Evolutionary conservation across 352 stramenopile species (phyloP).

Genomic region (Phytophthora citrophthora): DNA sequence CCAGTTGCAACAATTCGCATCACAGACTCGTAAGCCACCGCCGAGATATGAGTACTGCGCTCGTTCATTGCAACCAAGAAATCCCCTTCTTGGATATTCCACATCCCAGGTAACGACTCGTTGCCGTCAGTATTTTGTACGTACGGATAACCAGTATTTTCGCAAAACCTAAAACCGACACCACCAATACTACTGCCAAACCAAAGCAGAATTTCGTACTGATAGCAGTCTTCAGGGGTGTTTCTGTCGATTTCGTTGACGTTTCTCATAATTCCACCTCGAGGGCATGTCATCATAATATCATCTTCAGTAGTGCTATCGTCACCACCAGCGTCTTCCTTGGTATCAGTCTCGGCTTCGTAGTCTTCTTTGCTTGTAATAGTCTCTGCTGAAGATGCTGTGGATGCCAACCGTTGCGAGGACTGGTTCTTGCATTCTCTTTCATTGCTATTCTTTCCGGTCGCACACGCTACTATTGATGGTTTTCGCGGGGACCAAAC

Average conservation of each 20-base stretch:
- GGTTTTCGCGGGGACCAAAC: neutral
- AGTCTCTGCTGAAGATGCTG: conserved; percentile 28
- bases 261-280: neutral
- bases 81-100: conserved; percentile 59
- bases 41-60: conserved; percentile 37
- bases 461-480: neutral
- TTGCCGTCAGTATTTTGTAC: conserved; percentile 53
- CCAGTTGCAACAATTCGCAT: conserved; percentile 54
- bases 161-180: conserved; percentile 45
- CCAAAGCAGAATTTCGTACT: conserved; percentile 63
- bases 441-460: neutral
- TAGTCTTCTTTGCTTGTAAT: conserved; percentile 24
- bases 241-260: neutral
- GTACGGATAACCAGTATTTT: conserved; percentile 45
- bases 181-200: conserved; percentile 49
- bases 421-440: conserved; percentile 1
- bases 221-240: conserved; percentile 13
- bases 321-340: conserved; percentile 7
- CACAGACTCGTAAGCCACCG: conserved; percentile 45
- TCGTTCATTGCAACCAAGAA: conserved; percentile 61
- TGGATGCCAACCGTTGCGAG: conserved; percentile 26
- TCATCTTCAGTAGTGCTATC: neutral
- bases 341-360: conserved; percentile 1
- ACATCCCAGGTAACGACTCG: conserved; percentile 66
- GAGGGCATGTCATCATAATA: neutral